phyloP scores from a whole-genome alignment of 208 protist species.

The Acanthamoeba rhysodes region DNA sequence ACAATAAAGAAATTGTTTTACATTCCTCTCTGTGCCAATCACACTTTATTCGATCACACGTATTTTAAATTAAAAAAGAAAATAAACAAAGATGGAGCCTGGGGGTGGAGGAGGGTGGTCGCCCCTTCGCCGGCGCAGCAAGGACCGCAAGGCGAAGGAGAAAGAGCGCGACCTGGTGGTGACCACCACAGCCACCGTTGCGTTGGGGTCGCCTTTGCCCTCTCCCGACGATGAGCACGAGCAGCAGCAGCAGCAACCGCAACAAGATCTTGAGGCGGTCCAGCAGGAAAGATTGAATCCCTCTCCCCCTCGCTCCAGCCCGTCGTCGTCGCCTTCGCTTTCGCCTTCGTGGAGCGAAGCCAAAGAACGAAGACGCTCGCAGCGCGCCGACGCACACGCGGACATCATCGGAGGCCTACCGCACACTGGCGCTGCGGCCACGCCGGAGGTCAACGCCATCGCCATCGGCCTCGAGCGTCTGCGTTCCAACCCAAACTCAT shows the following conservation, averaged over 20 bases:
- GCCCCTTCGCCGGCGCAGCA: background rate
- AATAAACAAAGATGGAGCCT: background rate
- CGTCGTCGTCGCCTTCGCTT: background rate
- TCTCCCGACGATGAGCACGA: too few species aligned
- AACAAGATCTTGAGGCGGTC: too few species aligned
- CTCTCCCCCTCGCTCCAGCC: background rate
- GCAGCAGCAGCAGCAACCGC: too few species aligned
- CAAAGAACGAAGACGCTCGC: background rate
- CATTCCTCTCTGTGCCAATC: too few species aligned
- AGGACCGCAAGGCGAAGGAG: conserved; percentile 12
- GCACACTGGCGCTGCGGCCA: background rate
- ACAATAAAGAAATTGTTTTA: background rate
- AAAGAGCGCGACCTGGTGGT: background rate
- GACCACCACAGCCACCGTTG: background rate
- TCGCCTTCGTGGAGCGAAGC: background rate
- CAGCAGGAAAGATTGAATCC: background rate
- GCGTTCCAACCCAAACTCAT: background rate
- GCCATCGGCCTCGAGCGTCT: conserved; percentile 8
- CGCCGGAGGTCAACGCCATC: background rate
- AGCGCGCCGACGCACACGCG: background rate
- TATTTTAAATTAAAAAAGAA: background rate
- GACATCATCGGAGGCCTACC: background rate
- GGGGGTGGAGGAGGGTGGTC: background rate
- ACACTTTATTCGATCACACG: too few species aligned
- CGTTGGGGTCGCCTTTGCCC: too few species aligned